A percentile compares a stretch with the other conserved stretches of the same genome.
These are phyloP conservation scores for Aureoboletus auriporus DNA, from an alignment of 768 basidiomycete species.

Conservation along the genomic window DNA sequence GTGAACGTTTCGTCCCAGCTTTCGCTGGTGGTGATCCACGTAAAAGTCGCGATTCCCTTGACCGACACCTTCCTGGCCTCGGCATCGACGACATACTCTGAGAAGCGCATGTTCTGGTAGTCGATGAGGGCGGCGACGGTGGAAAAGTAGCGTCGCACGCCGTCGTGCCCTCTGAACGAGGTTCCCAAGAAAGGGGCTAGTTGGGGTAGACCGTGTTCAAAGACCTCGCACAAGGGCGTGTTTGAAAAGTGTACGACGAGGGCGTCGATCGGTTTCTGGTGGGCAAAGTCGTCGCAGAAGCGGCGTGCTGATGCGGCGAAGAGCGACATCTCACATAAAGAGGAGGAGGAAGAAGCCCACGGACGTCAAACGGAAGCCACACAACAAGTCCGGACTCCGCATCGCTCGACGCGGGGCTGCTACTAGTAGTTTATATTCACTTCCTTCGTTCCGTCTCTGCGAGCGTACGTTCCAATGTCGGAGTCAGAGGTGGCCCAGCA, in stretches of 20 bases:
- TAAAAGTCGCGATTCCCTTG: slow-evolving; percentile 52
- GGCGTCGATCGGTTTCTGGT: slow-evolving; percentile 36
- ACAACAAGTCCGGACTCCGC: background rate
- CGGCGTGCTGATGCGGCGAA: slow-evolving; percentile 39
- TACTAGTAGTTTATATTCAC: no score
- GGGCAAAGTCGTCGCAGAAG: slow-evolving; percentile 53
- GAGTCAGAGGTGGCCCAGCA: background rate
- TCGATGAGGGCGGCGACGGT: slow-evolving; percentile 42
- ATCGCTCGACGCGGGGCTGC: no score
- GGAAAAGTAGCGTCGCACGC: slow-evolving; percentile 47
- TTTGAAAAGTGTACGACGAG: slow-evolving; percentile 51
- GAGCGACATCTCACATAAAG: slow-evolving; percentile 29
- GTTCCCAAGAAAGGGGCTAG: slow-evolving; percentile 62
- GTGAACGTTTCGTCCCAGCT: slow-evolving; percentile 61
- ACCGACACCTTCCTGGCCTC: slow-evolving; percentile 49
- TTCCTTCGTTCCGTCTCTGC: background rate
- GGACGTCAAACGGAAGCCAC: no score
- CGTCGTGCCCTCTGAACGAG: slow-evolving; percentile 40
- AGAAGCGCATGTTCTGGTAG: slow-evolving; percentile 51
- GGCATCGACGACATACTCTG: slow-evolving; percentile 51
- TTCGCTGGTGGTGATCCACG: slow-evolving; percentile 49
- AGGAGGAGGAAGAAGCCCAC: no score
- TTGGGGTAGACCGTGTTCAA: slow-evolving; percentile 51
- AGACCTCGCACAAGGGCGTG: slow-evolving; percentile 37
- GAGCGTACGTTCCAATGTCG: background rate